Conservation (phyloP, 2,329 filamentous ascomycete genomes). For the Cladophialophora bantiana region DNA sequence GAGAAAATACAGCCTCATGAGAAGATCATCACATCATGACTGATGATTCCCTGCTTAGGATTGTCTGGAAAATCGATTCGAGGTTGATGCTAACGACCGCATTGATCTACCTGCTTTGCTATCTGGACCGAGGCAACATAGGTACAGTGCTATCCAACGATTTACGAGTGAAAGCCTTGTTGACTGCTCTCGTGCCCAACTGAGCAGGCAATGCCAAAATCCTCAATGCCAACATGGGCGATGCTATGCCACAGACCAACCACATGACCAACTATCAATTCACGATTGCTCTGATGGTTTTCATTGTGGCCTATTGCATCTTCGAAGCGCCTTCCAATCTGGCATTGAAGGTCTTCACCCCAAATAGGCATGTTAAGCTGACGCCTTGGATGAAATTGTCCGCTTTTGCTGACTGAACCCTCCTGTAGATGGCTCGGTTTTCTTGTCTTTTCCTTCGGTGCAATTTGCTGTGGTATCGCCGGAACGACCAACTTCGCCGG, state of each 20-base stretch:
- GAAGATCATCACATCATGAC: background rate
- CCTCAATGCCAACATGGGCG: conserved; percentile 47
- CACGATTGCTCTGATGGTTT: conserved; percentile 60
- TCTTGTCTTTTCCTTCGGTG: conserved; percentile 39
- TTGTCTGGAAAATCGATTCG: conserved; percentile 16
- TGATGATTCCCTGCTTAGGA: background rate
- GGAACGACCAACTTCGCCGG: conserved; percentile 57
- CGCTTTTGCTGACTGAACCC: too few species aligned
- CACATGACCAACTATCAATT: conserved; percentile 54
- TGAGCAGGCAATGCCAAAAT: conserved; percentile 48
- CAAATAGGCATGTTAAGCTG: too few species aligned
- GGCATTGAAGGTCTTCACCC: conserved; percentile 39
- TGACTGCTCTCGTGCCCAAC: conserved; percentile 37
- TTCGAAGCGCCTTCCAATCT: conserved; percentile 58
- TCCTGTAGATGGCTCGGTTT: conserved; percentile 50
- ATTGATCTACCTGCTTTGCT: conserved; percentile 45
- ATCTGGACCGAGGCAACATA: conserved; percentile 46
- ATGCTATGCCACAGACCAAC: conserved; percentile 48
- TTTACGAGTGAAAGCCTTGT: background rate
- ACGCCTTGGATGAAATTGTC: too few species aligned
- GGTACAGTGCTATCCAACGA: conserved; percentile 31
- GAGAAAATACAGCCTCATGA: background rate
- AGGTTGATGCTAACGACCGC: conserved; percentile 17
- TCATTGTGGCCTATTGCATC: conserved; percentile 62
- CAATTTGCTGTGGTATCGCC: conserved; percentile 55